Percentiles rank a stretch among this genome's conserved stretches.
phyloP scores from a whole-genome alignment of 306 rosid species.

The Cucumis hystrix region DNA sequence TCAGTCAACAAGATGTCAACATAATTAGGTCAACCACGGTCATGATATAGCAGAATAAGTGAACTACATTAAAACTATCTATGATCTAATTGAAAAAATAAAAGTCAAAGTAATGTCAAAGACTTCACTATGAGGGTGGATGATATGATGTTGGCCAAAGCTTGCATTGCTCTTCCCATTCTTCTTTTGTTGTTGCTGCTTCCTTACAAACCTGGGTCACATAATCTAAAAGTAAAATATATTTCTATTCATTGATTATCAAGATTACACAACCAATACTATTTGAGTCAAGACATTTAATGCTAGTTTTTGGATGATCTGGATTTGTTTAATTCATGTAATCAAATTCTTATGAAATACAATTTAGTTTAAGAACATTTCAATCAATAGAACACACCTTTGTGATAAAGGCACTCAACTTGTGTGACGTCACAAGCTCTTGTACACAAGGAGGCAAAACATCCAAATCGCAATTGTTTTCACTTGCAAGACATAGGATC shows the following conservation, averaged over 20 bases:
- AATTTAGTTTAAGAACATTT: not conserved
- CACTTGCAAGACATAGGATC: conserved; percentile 52
- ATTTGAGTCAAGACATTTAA: not conserved
- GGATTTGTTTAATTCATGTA: not conserved
- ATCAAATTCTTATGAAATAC: not conserved
- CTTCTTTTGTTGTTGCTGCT: conserved; percentile 77
- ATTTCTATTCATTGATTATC: not conserved
- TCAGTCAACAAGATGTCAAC: not conserved
- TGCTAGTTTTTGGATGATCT: not conserved
- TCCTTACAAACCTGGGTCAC: conserved; percentile 56
- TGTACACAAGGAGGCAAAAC: conserved; percentile 30
- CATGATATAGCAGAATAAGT: not conserved
- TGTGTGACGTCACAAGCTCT: conserved; percentile 47
- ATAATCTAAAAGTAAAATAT: not conserved
- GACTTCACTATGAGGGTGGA: conserved; percentile 71
- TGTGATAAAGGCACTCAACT: conserved; percentile 76
- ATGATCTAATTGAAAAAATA: not conserved
- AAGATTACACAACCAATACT: not conserved
- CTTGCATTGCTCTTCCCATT: conserved; percentile 98
- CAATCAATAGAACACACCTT: conserved; percentile 50
- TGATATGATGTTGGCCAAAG: conserved; percentile 97
- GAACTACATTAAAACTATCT: not conserved
- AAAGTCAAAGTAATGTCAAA: not conserved
- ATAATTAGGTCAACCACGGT: not conserved
- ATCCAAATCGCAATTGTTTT: conserved; percentile 33